Base-by-base conservation (phyloP, 345 rosid species). In the Salix arbutifolia region DNA sequence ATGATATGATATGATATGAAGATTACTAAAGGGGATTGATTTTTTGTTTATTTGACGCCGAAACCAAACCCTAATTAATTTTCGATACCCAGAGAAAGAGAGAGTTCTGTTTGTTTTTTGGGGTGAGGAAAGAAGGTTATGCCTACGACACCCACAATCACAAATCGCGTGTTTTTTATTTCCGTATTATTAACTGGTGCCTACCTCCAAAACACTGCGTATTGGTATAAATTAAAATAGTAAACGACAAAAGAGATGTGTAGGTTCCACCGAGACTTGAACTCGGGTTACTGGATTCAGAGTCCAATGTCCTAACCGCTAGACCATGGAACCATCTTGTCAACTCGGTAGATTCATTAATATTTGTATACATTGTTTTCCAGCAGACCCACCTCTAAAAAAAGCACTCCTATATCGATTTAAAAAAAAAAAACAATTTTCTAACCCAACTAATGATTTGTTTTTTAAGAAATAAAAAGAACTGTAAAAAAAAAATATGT, bases 241-340 rank as follows among this genome's bases (percentile, higher is more conserved):
- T 2, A 40, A 40, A 40, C 0, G 3, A 40, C 44, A 40, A 40
- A 11, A 11, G 3, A 40, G 0, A 10, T 10, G 0, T 2, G 0
- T 1, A 68, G 82, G 70, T 50, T 65, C 83, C 75, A 76, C 78
- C 76, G 73, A 72, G 80, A 76, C 25, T 79, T 83, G 83, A 83
- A 83, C 78, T 79, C 67, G 81, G 85, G 83, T 83, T 76, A 79
- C 80, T 56, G 76, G 76, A 79, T 73, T 76, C 78, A 65, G 80
- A 76, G 78, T 76, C 78, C 67, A 52, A 52, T 52, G 23, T 52
- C 19, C n/a, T 52, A 6, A 6, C 58, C 23, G 8, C 58, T 6
- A 18, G 23, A 52, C n/a, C 23, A 52, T 18, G 58, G n/a, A 52
- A 52, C 8, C 58, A 18, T 17, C 18, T 5, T 1, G 2, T 5